Percentiles rank a stretch among this genome's conserved stretches.
phyloP scores from a whole-genome alignment of 208 protist species.

The Naegleria fowleri region DNA sequence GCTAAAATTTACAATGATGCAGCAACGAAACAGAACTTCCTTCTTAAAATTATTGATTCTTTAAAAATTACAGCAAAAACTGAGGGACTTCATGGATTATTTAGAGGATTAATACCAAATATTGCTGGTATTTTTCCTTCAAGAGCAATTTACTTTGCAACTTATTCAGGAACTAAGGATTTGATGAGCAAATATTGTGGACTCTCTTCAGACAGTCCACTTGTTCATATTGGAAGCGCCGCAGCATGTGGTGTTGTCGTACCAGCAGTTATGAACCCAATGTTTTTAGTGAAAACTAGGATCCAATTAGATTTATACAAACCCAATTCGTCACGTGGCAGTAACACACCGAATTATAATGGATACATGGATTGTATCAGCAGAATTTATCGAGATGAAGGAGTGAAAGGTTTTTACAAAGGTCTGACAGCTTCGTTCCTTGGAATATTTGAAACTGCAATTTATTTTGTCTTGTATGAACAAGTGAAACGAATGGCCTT shows the following conservation, averaged over 20 bases:
- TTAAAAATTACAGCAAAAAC: neutral
- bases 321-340: neutral
- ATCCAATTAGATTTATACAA: neutral
- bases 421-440: conserved; percentile 1
- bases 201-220: neutral
- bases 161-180: neutral
- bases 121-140: neutral
- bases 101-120: conserved; percentile 21
- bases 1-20: neutral
- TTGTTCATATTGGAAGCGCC: neutral
- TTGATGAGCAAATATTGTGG: neutral
- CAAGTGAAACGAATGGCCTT: neutral
- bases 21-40: neutral
- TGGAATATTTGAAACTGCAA: conserved; percentile 9
- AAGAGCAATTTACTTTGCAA: conserved; percentile 10
- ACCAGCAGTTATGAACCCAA: neutral
- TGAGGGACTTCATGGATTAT: neutral
- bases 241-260: neutral
- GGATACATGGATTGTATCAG: neutral
- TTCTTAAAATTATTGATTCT: neutral
- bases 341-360: neutral
- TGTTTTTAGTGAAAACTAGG: conserved; percentile 12
- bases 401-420: conserved; percentile 27
- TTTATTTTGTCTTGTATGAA: conserved; percentile 29
- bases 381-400: conserved; percentile 9